phyloP scores from a whole-genome alignment of 208 protist genomes.

The Trypanosoma rangeli region DNA sequence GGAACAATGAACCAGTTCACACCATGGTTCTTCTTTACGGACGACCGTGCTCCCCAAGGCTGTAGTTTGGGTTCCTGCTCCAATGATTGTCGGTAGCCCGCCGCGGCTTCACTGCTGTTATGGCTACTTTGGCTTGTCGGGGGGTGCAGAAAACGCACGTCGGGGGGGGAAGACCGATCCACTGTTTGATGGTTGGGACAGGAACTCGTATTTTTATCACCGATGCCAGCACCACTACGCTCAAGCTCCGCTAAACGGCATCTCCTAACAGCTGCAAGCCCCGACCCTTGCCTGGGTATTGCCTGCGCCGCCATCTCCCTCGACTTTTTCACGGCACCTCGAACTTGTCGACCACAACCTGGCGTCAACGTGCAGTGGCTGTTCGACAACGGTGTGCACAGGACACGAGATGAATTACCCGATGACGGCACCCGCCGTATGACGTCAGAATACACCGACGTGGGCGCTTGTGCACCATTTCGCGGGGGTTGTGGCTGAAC shows the following conservation, averaged over 20 bases:
- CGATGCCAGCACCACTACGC: background rate
- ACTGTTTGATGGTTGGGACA: background rate
- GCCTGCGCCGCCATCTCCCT: background rate
- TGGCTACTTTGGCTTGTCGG: background rate
- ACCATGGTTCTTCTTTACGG: background rate
- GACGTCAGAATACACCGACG: background rate
- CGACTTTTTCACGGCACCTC: background rate
- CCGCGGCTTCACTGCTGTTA: background rate
- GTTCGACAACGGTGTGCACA: slow-evolving; percentile 7
- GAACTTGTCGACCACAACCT: too few species aligned
- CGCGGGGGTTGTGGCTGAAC: background rate
- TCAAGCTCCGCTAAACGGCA: background rate
- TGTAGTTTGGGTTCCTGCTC: background rate
- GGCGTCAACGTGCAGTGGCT: slow-evolving; percentile 1
- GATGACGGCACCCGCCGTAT: background rate
- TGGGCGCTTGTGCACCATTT: background rate
- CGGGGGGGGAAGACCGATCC: background rate
- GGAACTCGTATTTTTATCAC: background rate
- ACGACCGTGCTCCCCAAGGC: background rate
- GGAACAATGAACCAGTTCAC: background rate
- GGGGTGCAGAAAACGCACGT: too few species aligned
- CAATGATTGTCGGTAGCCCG: background rate
- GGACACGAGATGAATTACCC: background rate
- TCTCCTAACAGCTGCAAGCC: background rate
- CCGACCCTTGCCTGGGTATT: slow-evolving; percentile 7